Evolutionary conservation across 108 stramenopile genomes (phyloP).

Genomic region (Nitzschia sp.): DNA sequence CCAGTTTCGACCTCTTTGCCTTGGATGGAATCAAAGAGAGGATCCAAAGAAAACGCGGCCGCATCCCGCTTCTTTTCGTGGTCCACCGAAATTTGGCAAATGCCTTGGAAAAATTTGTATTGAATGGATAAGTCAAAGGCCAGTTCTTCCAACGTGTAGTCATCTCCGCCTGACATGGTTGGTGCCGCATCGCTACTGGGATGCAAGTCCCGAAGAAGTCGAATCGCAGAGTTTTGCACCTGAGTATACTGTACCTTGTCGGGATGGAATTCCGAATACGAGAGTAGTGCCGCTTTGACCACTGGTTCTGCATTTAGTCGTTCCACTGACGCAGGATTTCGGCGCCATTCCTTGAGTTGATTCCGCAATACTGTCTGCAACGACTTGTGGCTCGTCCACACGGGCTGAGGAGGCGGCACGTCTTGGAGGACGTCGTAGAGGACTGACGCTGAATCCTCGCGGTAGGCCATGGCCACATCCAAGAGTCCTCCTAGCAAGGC

Average conservation of each 20-base stretch:
- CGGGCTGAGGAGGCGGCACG: conserved; percentile 14
- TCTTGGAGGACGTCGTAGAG: conserved; percentile 27
- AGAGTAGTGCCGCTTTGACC: conserved; percentile 33
- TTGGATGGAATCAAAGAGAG: conserved; percentile 24
- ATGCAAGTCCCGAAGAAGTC: conserved; percentile 17
- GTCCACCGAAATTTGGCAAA: conserved; percentile 44
- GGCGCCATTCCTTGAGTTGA: conserved; percentile 32
- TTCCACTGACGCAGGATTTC: conserved; percentile 17
- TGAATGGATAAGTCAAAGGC: conserved; percentile 43
- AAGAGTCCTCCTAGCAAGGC: conserved; percentile 13
- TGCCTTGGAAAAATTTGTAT: conserved; percentile 35
- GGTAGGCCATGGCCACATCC: conserved; percentile 12
- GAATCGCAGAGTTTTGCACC: conserved; percentile 23
- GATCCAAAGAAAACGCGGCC: conserved; percentile 28
- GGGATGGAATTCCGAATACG: conserved; percentile 22
- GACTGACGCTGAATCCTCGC: conserved; percentile 19
- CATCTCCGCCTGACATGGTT: conserved; percentile 2
- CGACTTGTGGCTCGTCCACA: conserved; percentile 27
- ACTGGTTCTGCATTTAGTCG: conserved; percentile 1
- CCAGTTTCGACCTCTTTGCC: conserved; percentile 18
- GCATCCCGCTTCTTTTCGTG: conserved; percentile 41
- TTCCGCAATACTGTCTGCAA: conserved; percentile 31
- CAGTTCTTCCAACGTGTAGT: conserved; percentile 24
- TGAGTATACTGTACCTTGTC: conserved; percentile 19
- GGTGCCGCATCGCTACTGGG: background rate